A percentile compares a stretch with the other conserved stretches of the same genome.
Evolutionary conservation across 495 filamentous ascomycete species (phyloP).

Genomic region (Podospora australis): DNA sequence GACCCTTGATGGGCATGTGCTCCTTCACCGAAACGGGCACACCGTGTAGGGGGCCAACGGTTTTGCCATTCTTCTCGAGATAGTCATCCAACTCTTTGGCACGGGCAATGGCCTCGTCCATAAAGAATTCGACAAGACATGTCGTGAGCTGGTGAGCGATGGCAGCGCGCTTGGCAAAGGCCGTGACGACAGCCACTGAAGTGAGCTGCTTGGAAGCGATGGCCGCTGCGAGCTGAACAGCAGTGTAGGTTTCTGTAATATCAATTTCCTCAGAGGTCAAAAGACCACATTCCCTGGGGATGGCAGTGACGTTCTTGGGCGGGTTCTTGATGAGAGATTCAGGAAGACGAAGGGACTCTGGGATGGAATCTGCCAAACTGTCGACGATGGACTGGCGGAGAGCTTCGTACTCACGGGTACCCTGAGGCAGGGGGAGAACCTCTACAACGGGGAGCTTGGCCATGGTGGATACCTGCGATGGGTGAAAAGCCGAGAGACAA

Average conservation of each 20-base stretch:
- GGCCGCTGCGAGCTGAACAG: constrained; percentile 33
- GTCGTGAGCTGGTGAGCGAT: constrained; percentile 36
- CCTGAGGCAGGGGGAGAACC: constrained; percentile 5
- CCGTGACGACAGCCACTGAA: constrained; percentile 39
- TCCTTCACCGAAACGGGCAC: constrained; percentile 64
- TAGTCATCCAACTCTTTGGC: constrained; percentile 52
- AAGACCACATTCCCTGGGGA: constrained; percentile 11
- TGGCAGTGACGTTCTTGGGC: constrained; percentile 10
- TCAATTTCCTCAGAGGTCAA: constrained; percentile 33
- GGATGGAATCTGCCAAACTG: constrained; percentile 11
- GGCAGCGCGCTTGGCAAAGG: constrained; percentile 43
- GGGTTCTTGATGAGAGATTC: constrained; percentile 7
- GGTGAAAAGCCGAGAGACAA: background rate
- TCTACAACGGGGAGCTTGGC: constrained; percentile 3
- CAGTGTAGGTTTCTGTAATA: constrained; percentile 47
- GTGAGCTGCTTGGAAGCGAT: constrained; percentile 31
- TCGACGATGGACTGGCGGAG: constrained; percentile 2
- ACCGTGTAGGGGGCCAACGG: constrained; percentile 59
- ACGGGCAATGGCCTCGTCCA: constrained; percentile 49
- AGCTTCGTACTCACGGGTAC: constrained; percentile 11
- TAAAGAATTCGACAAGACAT: constrained; percentile 63
- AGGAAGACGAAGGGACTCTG: constrained; percentile 7
- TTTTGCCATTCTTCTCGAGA: constrained; percentile 41
- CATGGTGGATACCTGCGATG: background rate
- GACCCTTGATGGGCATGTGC: constrained; percentile 52